Base-by-base conservation (phyloP, 345 rosid species). In the Dimocarpus longan region DNA sequence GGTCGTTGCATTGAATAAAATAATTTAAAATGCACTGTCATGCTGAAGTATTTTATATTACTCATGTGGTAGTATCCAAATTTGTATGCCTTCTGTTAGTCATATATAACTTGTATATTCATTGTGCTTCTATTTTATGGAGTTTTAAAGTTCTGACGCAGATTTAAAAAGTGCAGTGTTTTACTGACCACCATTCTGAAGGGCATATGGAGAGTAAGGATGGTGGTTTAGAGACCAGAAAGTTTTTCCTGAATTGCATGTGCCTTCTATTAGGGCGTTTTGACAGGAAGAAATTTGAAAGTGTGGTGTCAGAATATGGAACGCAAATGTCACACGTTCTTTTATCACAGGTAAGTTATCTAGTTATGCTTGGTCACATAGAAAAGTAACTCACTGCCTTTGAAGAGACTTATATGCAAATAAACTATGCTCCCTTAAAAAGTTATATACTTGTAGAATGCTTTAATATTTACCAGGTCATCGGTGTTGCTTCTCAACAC, bases 211-310 rank as follows among this genome's bases (percentile, higher is more conserved):
- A 83, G 76, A 78, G 83, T 71, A 87, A 85, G 81, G 87, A 76
- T 71, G 85, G 85, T 83, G 80, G 91, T 79, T 68, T 86, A 56
- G 94, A 90, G 87, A 95, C 93, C 78, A 88, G 85, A 63, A 92
- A 88, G 76, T 93, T 95, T 88, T 95, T 95, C 87, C 78, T 93
- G 56, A 91, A 85, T 80, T 92, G 98, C 84, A 78, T 95, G 76
- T 95, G 98, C 88, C 98, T 95, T 79, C 82, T 95, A 37, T 86
- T 95, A 87, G 98, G 98, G 63, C 97, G 97, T 60, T 82, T 92
- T 77, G 91, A 89, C 73, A 81, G 90, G 72, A 92, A 87, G 85
- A 92, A 86, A 79, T 82, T 93, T 62, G 92, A 92, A 84, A 85
- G 75, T 68, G 78, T 77, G 28, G 39, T 90, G 71, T 87, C 86